These are phyloP conservation scores for Cornus controversa DNA, from an alignment of 148 eudicot genomes.

Conservation along the genomic window DNA sequence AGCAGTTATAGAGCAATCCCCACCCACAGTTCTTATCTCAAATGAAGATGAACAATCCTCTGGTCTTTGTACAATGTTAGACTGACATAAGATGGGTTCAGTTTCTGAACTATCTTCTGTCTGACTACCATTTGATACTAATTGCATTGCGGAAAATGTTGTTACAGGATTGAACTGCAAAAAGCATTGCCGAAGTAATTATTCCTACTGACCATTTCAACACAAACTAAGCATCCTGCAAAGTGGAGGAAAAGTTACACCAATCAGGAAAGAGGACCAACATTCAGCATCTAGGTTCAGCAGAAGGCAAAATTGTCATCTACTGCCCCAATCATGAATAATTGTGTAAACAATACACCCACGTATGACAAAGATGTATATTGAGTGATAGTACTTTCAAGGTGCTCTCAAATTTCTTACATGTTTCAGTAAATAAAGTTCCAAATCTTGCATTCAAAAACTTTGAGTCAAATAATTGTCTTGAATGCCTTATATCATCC, in stretches of 20 bases:
- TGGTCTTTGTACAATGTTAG: constrained; percentile 37
- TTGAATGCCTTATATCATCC: not conserved
- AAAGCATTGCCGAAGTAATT: constrained; percentile 33
- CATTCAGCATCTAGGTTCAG: not conserved
- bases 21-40: constrained; percentile 68
- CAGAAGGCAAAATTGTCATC: not conserved
- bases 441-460: not conserved
- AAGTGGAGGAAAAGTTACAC: constrained; percentile 11
- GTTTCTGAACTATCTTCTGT: constrained; percentile 73
- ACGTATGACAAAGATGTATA: not conserved
- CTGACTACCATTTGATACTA: constrained; percentile 55
- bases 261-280: constrained; percentile 1
- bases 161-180: constrained; percentile 28
- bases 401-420: not conserved
- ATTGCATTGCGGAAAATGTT: constrained; percentile 59
- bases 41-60: constrained; percentile 53
- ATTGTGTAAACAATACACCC: not conserved
- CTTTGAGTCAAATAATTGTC: not conserved
- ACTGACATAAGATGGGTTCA: constrained; percentile 73
- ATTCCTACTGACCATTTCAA: constrained; percentile 49
- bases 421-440: not conserved
- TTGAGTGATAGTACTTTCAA: not conserved
- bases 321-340: not conserved
- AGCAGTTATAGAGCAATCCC: constrained; percentile 37
- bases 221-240: constrained; percentile 45